phyloP scores from a whole-genome alignment of 345 rosid species.

The Cardiospermum halicacabum region DNA sequence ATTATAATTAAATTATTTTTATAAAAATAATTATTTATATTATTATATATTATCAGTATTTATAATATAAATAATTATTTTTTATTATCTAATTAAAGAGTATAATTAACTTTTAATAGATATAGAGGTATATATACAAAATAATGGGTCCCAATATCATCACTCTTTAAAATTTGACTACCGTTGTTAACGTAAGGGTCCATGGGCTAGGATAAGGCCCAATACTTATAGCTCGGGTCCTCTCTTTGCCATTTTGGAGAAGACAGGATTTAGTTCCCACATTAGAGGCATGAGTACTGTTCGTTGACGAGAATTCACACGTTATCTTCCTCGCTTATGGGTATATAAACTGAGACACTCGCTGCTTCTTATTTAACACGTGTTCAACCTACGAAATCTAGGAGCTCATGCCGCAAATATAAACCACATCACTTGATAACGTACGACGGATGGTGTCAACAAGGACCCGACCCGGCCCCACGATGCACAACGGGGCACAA shows the following conservation, averaged over 20 bases:
- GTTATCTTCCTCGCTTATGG: neutral
- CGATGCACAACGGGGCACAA: neutral
- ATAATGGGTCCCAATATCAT: too few species aligned
- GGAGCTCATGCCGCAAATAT: neutral
- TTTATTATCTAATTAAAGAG: too few species aligned
- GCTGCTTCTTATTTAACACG: neutral
- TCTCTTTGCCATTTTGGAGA: neutral
- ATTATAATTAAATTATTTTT: too few species aligned
- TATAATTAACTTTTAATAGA: too few species aligned
- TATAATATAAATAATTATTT: too few species aligned
- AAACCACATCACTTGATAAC: neutral
- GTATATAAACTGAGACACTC: neutral
- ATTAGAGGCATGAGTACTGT: neutral
- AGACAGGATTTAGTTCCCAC: conserved; percentile 2
- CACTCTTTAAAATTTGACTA: too few species aligned
- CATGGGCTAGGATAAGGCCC: neutral
- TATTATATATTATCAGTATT: too few species aligned
- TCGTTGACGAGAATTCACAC: too few species aligned
- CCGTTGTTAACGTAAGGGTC: too few species aligned
- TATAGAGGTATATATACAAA: too few species aligned
- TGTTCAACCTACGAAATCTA: neutral
- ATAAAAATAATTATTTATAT: too few species aligned
- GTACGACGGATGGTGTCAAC: neutral
- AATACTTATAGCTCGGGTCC: neutral
- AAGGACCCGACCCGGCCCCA: neutral